Base-by-base conservation (phyloP, 208 protist species). In the Crithidia bombi region DNA sequence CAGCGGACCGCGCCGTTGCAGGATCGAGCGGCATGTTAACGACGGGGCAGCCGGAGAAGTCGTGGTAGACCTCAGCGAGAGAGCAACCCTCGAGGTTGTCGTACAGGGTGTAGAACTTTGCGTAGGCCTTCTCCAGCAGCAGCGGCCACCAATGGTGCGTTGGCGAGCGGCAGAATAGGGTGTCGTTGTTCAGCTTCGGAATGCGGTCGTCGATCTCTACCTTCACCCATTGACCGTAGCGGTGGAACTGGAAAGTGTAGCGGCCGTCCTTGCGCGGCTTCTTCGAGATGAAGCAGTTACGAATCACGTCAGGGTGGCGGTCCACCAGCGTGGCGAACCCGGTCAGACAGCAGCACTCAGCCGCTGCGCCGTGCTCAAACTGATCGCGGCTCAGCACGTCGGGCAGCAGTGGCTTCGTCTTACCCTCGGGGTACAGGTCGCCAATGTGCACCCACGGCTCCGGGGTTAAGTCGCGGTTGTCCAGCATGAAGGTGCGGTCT, bases 91-190 rank as follows among this genome's bases (percentile, higher is more conserved):
- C 73, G 35, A 92, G 55, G 38, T 85, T 80, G 49, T 82, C 54
- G 63, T 87, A 92, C 39, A 79, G 44, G 17, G 73, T 80, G 78
- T 92, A 92, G 75, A 92, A 87, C 78, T 92, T 92, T 58, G 86
- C 86, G 73, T 89, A 92, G 33, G 86, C 86, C 81, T 92, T 92
- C 79, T 92, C 86, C 52, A 92, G 80, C 63, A 92, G 64, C 69
- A 87, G 72, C 39, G 86, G 82, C 86, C 86, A 92, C 79, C 77
- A 84, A 73, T 87, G 81, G 57, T 78, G 71, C 43, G 79, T 87
- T 36, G 81, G 82, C 25, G 83, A 84, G 57, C 75, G 68, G 75
- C 75, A 82, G 73, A 79, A 89, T 32, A 89, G 58, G 35, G 86
- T 83, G 54, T 79, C 59, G 54, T 70, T 73, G 33, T 81, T 79